Evolutionary conservation across 192 early-diverging fungal species (phyloP), one percentile per base, ranked within the genome.

Genomic region (Backusella parvicylindrica): DNA sequence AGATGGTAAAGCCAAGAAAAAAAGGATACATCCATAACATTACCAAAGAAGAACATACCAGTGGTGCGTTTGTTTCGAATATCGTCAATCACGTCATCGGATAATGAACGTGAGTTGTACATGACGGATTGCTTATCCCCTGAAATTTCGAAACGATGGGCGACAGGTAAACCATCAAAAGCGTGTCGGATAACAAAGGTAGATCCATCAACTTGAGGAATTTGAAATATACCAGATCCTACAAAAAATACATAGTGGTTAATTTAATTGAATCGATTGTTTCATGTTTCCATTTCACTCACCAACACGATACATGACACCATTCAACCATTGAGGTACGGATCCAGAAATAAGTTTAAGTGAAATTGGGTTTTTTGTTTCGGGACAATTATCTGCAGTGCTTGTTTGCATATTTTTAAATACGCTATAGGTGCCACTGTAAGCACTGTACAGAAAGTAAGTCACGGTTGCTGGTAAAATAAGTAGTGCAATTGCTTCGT

Each of bases 261-360:
- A 56, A 26, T 13, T 67, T 43, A 30, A 49, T 21, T 2, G 64
- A n/a, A 33, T 13, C 16, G 0, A 30, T 2, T 23, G 2, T 18
- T 53, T 37, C 7, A 23, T 53, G 15, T 8, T 67, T 1, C 35
- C 3, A 23, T 65, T 63, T 12, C 21, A 33, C 43, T 80, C 71
- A 84, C 84, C 86, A 53, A 79, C 68, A 40, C 87, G 80, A 36
- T 86, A 87, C 60, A 89, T 64, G 3, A 77, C 76, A 26, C 87
- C 87, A 26, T 83, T 77, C 35, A 89, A 64, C 87, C 87, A 89
- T 7, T 74, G 23, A 30, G 87, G 87, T 60, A 89, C 67, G 6
- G 68, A 56, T 5, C 87, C 87, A 21, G 74, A 75, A 35, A 83
- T 75, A n/a, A 75, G 56, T 0, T 41, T 23, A 1, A 87, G 64